phyloP scores from a whole-genome alignment of 2,329 filamentous ascomycete genomes.

The Pyricularia grisea region DNA sequence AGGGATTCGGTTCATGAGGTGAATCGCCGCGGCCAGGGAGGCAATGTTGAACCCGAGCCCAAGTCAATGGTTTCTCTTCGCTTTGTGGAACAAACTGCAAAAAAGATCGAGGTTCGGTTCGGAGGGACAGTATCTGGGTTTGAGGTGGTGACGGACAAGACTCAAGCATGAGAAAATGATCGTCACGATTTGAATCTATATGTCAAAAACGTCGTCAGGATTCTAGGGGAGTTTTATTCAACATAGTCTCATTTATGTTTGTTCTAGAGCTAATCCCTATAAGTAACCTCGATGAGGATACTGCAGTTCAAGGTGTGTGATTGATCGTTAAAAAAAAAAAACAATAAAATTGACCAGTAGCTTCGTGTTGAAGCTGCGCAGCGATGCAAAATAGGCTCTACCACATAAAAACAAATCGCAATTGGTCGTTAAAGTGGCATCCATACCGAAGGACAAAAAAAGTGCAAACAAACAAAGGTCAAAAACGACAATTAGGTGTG shows the following conservation, averaged over 20 bases:
- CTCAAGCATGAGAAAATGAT: background rate
- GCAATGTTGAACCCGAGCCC: background rate
- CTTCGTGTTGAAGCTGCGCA: too few species aligned
- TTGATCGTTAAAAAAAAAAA: too few species aligned
- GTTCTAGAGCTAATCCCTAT: background rate
- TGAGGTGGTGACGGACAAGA: background rate
- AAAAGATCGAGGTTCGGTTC: background rate
- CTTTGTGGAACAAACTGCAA: background rate
- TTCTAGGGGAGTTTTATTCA: background rate
- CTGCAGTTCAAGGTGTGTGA: too few species aligned
- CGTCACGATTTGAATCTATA: too few species aligned
- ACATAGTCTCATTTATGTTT: background rate
- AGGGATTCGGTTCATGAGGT: background rate
- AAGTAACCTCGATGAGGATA: too few species aligned
- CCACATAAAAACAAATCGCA: too few species aligned
- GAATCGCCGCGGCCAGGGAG: background rate
- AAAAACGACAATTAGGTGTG: background rate
- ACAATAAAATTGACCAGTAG: too few species aligned
- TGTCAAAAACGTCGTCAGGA: too few species aligned
- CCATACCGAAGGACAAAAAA: background rate
- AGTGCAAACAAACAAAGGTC: background rate
- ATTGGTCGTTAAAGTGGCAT: background rate
- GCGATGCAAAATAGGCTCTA: too few species aligned
- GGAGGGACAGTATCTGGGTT: background rate
- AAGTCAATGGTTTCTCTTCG: background rate